Conservation (phyloP, 2,329 filamentous ascomycete genomes). For the Colletotrichum liaoningense region DNA sequence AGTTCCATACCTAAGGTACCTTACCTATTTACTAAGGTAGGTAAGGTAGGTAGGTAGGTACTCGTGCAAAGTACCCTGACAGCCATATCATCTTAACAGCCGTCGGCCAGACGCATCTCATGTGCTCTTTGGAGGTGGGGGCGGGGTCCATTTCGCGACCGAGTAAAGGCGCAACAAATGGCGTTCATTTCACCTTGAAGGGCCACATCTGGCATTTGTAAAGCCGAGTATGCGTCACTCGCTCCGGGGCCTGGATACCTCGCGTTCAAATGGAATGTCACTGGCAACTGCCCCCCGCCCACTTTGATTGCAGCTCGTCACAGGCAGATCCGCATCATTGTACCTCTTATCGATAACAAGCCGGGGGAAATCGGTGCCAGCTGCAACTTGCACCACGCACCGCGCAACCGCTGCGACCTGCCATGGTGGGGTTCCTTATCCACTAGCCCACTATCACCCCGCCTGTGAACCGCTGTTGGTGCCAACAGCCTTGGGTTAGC, state of each 20-base stretch:
- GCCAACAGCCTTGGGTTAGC: conserved; percentile 3
- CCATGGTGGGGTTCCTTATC: background rate
- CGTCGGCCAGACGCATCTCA: background rate
- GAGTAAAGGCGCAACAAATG: background rate
- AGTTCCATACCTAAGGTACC: background rate
- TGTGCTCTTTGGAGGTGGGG: conserved; percentile 1
- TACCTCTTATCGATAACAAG: conserved; percentile 33
- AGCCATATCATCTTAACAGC: background rate
- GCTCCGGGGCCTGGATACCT: background rate
- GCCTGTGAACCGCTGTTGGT: conserved; percentile 11
- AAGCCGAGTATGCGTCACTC: conserved; percentile 4
- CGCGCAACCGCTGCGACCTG: background rate
- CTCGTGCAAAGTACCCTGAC: background rate
- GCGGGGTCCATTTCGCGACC: background rate
- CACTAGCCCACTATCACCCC: conserved; percentile 22
- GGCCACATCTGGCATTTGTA: background rate
- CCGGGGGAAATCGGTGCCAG: conserved; percentile 21
- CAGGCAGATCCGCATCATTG: conserved; percentile 16
- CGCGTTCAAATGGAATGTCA: conserved; percentile 29
- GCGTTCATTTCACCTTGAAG: conserved; percentile 6
- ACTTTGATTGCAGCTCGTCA: conserved; percentile 4
- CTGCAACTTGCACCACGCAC: conserved; percentile 7
- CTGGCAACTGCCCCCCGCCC: conserved; percentile 24
- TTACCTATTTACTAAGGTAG: background rate
- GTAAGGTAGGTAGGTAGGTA: too few species aligned